These are phyloP conservation scores for Zymoseptoria ardabiliae DNA, from an alignment of 2,329 filamentous ascomycete species.

Conservation along the genomic window DNA sequence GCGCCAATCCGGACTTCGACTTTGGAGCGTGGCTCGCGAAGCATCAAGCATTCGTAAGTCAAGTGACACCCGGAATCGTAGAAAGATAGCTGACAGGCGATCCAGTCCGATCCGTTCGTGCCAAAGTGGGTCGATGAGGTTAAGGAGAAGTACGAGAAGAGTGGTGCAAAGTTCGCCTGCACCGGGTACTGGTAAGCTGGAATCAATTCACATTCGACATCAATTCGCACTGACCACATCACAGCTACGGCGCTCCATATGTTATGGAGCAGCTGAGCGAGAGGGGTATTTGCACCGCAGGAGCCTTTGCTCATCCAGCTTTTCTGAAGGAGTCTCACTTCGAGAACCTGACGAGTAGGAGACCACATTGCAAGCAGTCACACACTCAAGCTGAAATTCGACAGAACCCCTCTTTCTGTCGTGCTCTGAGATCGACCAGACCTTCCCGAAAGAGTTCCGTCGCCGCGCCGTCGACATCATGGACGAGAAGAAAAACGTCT, in stretches of 20 bases:
- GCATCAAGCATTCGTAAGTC: constrained; percentile 5
- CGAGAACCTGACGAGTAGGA: constrained; percentile 28
- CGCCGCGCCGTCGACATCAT: constrained; percentile 36
- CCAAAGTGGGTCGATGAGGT: constrained; percentile 14
- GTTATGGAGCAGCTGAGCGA: constrained; percentile 30
- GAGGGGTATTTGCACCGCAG: constrained; percentile 32
- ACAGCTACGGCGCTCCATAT: constrained; percentile 35
- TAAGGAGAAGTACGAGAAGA: constrained; percentile 11
- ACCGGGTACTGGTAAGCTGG: constrained; percentile 11
- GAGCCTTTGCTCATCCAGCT: constrained; percentile 47
- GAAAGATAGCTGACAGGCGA: background rate
- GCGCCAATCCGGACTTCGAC: constrained; percentile 13
- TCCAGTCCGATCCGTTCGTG: constrained; percentile 4
- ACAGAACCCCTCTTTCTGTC: constrained; percentile 37
- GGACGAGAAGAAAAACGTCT: constrained; percentile 28
- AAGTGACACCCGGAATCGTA: background rate
- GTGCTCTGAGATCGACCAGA: constrained; percentile 38
- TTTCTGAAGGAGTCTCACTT: constrained; percentile 44
- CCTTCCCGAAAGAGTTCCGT: constrained; percentile 32
- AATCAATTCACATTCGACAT: background rate
- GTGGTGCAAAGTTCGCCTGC: constrained; percentile 12
- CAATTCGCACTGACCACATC: constrained; percentile 9
- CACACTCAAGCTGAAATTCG: background rate
- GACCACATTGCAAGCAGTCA: background rate
- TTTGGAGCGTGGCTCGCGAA: constrained; percentile 12